Evolutionary conservation across 768 basidiomycete species (phyloP), one percentile per base, ranked within the genome.

Genomic region (Termitomyces sp.): DNA sequence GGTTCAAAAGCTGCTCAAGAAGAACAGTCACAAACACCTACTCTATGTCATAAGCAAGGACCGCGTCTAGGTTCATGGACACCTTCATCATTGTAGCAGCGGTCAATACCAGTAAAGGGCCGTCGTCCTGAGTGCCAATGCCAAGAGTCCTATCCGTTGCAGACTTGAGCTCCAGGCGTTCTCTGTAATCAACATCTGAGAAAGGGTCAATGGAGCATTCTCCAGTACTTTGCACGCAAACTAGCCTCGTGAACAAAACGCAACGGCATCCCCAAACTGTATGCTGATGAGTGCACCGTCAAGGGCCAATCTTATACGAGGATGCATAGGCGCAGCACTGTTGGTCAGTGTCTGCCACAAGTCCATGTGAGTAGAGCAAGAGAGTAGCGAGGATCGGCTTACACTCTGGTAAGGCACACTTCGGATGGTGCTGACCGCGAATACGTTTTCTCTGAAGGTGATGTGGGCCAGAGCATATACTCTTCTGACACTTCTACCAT

Each of bases 331-430:
- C 1, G 88, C 87, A 32, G 85, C 84, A 42, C 86, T 88, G 61
- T 80, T 78, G 35, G 36, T 57, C 55, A 84, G 83, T 22, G 84
- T 89, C 90, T 91, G 61, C 15, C 18, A 36, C 44, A 38, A 24
- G 33, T 56, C 45, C 38, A n/a, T 53, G 28, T 59, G 50, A 53
- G 38, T 28, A 3, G 51, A 36, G 33, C 13, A 20, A 36, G 46
- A 20, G 11, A 7, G 24, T 6, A 16, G 22, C 13, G 48, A 13
- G 57, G 22, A 12, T 15, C 20, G n/a, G 76, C 87, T 67, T 66
- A 92, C 91, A 60, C 86, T 87, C 71, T 92, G 87, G 68, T 92
- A 92, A 7, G 91, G 91, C 12, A 93, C 86, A 38, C 76, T 78
- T 45, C 77, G 81, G 40, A 89, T 74, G 18, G 75, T 76, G 38